phyloP scores from a whole-genome alignment of 495 filamentous ascomycete genomes.

The Terfezia boudieri region DNA sequence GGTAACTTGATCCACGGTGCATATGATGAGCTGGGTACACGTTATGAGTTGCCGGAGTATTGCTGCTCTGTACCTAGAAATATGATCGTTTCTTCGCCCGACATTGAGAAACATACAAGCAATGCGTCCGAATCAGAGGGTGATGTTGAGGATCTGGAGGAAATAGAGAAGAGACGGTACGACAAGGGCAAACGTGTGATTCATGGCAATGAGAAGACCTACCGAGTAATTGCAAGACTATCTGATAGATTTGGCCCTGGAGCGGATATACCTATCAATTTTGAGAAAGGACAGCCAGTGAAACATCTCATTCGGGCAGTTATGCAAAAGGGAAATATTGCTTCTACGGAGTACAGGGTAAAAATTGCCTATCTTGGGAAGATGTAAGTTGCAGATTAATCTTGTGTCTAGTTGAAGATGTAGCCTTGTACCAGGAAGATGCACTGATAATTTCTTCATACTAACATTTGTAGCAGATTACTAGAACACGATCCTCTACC shows the following conservation, averaged over 20 bases:
- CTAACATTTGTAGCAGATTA: slow-evolving; percentile 19
- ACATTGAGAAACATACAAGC: slow-evolving; percentile 21
- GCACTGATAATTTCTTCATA: neutral
- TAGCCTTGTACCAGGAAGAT: no score
- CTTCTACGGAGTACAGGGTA: slow-evolving; percentile 15
- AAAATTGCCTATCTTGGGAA: slow-evolving; percentile 59
- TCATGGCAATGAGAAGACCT: slow-evolving; percentile 28
- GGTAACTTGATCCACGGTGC: slow-evolving; percentile 47
- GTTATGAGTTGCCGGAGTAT: slow-evolving; percentile 55
- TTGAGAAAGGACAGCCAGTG: slow-evolving; percentile 40
- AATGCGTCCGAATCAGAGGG: slow-evolving; percentile 21
- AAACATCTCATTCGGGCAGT: slow-evolving; percentile 38
- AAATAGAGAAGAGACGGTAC: slow-evolving; percentile 35
- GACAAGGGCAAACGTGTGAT: slow-evolving; percentile 40
- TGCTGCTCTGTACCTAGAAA: slow-evolving; percentile 57
- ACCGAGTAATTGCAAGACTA: slow-evolving; percentile 39
- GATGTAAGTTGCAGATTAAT: slow-evolving; percentile 20
- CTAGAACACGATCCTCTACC: slow-evolving; percentile 39
- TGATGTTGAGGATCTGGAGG: slow-evolving; percentile 28
- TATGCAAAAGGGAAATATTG: slow-evolving; percentile 31
- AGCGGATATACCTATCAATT: slow-evolving; percentile 37
- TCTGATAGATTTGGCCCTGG: slow-evolving; percentile 36
- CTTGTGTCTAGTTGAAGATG: neutral
- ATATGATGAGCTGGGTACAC: slow-evolving; percentile 55
- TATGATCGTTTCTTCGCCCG: slow-evolving; percentile 27